Conservation (phyloP, 352 stramenopile genomes). For the Phytophthora pisi region DNA sequence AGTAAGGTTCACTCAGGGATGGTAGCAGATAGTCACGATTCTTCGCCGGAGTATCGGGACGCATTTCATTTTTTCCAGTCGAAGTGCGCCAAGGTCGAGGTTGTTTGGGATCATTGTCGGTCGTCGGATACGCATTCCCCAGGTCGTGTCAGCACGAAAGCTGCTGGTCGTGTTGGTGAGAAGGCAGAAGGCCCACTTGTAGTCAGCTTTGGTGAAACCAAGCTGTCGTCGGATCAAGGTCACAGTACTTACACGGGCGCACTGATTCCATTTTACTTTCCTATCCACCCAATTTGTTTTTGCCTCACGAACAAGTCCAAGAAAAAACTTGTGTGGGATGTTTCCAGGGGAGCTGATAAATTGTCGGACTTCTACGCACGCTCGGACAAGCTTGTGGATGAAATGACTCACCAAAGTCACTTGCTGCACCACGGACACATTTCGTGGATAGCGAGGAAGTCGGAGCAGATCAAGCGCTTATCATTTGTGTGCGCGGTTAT, state of each 20-base stretch:
- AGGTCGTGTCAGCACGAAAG: neutral
- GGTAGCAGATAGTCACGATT: neutral
- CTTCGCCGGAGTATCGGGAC: slow-evolving; percentile 41
- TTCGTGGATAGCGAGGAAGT: slow-evolving; percentile 43
- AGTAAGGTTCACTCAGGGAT: slow-evolving; percentile 11
- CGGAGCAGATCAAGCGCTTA: slow-evolving; percentile 53
- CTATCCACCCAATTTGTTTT: slow-evolving; percentile 76
- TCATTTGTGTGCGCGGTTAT: slow-evolving; percentile 56
- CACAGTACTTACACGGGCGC: slow-evolving; percentile 3
- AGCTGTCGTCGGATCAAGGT: slow-evolving; percentile 4
- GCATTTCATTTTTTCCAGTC: slow-evolving; percentile 73
- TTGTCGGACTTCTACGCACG: slow-evolving; percentile 71
- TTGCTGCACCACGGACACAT: slow-evolving; percentile 44
- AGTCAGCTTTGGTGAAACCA: neutral
- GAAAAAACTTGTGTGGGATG: slow-evolving; percentile 70
- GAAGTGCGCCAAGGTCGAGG: slow-evolving; percentile 68
- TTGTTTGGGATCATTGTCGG: slow-evolving; percentile 63
- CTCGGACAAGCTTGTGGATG: slow-evolving; percentile 71
- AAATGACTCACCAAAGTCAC: slow-evolving; percentile 74
- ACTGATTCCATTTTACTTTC: slow-evolving; percentile 73
- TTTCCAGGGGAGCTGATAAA: slow-evolving; percentile 63
- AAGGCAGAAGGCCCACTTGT: neutral
- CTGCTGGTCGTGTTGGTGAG: neutral
- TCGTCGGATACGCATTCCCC: neutral
- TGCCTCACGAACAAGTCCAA: slow-evolving; percentile 77